phyloP scores from a whole-genome alignment of 805 yeast species.

The Kockiozyma suomiensis region DNA sequence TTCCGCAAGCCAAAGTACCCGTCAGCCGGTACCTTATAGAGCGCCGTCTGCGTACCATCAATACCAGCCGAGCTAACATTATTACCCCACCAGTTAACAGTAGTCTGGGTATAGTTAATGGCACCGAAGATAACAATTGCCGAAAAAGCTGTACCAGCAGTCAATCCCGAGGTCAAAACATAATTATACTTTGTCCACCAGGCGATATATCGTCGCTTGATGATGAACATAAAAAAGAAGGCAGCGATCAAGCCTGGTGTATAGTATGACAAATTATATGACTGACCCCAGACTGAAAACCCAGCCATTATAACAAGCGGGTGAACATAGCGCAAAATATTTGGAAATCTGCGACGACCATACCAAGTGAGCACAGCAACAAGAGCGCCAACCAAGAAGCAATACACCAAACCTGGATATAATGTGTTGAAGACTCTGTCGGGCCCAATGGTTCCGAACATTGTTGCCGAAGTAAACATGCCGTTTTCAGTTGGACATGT shows the following conservation, averaged over 20 bases:
- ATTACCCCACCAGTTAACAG: conserved; percentile 68
- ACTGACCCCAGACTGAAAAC: conserved; percentile 16
- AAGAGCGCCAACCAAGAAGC: conserved; percentile 13
- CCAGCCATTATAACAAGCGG: conserved; percentile 27
- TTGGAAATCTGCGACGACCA: conserved; percentile 10
- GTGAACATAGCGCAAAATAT: conserved; percentile 13
- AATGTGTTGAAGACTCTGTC: conserved; percentile 51
- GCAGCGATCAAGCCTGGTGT: conserved; percentile 43
- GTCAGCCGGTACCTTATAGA: neutral
- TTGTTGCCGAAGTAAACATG: conserved; percentile 57
- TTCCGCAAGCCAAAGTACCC: conserved; percentile 15
- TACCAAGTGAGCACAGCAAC: conserved; percentile 16
- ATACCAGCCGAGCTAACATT: conserved; percentile 32
- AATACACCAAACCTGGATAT: conserved; percentile 18
- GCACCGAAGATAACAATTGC: conserved; percentile 60
- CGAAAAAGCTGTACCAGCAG: conserved; percentile 67
- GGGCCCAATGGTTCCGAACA: conserved; percentile 71
- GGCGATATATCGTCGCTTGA: conserved; percentile 56
- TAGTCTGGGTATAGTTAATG: conserved; percentile 48
- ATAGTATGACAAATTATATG: conserved; percentile 26
- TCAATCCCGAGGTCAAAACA: conserved; percentile 64
- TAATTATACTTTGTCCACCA: conserved; percentile 83
- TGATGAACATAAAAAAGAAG: conserved; percentile 57
- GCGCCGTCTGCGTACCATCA: conserved; percentile 19
- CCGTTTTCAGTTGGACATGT: conserved; percentile 52